A percentile compares a stretch with the other conserved stretches of the same genome.
These are phyloP conservation scores for Vigna radiata DNA, from an alignment of 306 rosid genomes.

Conservation along the genomic window DNA sequence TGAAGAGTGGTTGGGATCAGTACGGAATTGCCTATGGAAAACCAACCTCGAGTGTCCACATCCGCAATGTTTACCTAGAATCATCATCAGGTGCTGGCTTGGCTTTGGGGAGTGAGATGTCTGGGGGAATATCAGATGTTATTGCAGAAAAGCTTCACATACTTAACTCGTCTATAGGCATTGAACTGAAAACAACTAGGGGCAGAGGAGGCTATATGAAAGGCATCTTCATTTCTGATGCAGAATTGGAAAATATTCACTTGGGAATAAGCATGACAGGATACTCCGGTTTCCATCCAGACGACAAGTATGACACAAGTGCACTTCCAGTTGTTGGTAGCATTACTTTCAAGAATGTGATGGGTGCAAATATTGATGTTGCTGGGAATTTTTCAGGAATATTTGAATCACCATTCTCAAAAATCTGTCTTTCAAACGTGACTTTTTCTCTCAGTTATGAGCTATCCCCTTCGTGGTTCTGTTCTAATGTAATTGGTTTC, in stretches of 20 bases:
- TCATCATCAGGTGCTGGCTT: constrained; percentile 24
- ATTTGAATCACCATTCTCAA: constrained; percentile 45
- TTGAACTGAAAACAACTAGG: constrained; percentile 18
- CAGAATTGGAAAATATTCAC: constrained; percentile 42
- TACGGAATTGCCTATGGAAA: constrained; percentile 62
- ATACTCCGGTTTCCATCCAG: constrained; percentile 60
- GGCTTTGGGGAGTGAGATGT: constrained; percentile 26
- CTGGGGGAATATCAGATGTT: constrained; percentile 23
- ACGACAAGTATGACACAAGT: constrained; percentile 57
- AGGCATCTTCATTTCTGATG: constrained; percentile 4
- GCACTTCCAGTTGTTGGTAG: constrained; percentile 48
- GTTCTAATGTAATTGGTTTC: constrained; percentile 54
- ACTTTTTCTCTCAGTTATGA: constrained; percentile 46
- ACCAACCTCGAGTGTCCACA: constrained; percentile 54
- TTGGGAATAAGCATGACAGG: constrained; percentile 55
- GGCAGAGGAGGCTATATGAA: constrained; percentile 29
- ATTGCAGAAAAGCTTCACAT: constrained; percentile 5
- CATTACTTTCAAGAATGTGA: constrained; percentile 19
- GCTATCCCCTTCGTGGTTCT: constrained; percentile 55
- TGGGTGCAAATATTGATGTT: constrained; percentile 47
- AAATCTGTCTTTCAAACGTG: constrained; percentile 60
- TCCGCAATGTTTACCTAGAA: constrained; percentile 19
- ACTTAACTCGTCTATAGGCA: not conserved
- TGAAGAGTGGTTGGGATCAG: constrained; percentile 78
- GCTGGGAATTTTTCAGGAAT: constrained; percentile 64